Evolutionary conservation across 768 basidiomycete species (phyloP).

Genomic region (Leccinum arenicola): DNA sequence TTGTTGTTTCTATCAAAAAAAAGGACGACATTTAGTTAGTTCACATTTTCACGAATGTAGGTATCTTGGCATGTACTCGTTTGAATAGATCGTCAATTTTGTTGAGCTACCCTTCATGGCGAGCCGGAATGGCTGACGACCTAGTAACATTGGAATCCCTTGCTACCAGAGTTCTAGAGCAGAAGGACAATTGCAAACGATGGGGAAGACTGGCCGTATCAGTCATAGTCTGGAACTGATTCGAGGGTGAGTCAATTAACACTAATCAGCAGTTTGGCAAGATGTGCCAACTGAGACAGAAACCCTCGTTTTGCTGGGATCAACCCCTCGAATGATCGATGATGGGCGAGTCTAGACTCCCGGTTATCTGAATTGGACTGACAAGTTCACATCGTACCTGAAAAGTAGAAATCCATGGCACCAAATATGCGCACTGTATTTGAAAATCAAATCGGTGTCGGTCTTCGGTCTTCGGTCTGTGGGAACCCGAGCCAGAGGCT

Average conservation of each 20-base stretch:
- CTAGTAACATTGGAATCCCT: neutral
- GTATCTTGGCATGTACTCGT: constrained; percentile 4
- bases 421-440: constrained; percentile 12
- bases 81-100: neutral
- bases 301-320: constrained; percentile 10
- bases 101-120: neutral
- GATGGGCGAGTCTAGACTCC: constrained; percentile 2
- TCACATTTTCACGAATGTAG: neutral
- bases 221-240: constrained; percentile 2
- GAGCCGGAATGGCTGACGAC: neutral
- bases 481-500: neutral
- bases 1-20: neutral
- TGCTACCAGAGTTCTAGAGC: neutral
- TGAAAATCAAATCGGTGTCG: constrained; percentile 13
- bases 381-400: neutral
- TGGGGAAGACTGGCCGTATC: neutral
- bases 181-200: neutral
- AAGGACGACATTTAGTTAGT: neutral
- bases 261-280: neutral
- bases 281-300: neutral
- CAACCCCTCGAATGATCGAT: constrained; percentile 11
- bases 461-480: neutral
- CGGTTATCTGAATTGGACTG: neutral
- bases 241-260: constrained; percentile 3
- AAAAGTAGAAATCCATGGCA: neutral